Conservation (phyloP, 345 rosid genomes). For the Populus deltoides region DNA sequence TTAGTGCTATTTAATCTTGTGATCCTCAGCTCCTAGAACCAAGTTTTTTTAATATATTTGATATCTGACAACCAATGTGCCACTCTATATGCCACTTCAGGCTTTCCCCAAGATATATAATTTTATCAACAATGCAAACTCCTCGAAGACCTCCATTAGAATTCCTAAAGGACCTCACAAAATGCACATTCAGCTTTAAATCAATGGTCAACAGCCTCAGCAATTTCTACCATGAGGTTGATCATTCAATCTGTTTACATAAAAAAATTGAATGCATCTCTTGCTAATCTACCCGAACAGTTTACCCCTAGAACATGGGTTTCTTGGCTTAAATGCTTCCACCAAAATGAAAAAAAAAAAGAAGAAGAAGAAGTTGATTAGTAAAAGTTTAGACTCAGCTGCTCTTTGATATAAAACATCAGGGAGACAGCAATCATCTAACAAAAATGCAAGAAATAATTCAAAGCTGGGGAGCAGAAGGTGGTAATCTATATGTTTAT, state of each 20-base stretch:
- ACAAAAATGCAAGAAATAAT: background rate
- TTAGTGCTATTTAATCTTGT: background rate
- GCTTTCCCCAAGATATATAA: too few species aligned
- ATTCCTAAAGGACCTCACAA: background rate
- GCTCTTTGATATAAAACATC: background rate
- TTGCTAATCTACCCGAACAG: background rate
- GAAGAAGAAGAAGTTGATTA: background rate
- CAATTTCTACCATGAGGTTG: background rate
- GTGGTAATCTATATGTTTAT: background rate
- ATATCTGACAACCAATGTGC: background rate
- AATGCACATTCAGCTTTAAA: background rate
- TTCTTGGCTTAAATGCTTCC: background rate
- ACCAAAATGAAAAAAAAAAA: background rate
- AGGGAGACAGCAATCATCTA: background rate
- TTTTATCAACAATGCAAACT: background rate
- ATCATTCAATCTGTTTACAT: background rate
- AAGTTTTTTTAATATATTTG: background rate
- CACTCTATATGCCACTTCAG: too few species aligned
- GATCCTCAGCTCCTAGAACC: background rate
- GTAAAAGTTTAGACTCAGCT: background rate
- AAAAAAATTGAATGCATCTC: background rate
- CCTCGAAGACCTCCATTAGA: background rate
- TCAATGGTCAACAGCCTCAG: background rate
- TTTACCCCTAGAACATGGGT: background rate
- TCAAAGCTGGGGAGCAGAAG: background rate